These are phyloP conservation scores for Huiozyma naganishii DNA, from an alignment of 805 yeast species.

Conservation along the genomic window DNA sequence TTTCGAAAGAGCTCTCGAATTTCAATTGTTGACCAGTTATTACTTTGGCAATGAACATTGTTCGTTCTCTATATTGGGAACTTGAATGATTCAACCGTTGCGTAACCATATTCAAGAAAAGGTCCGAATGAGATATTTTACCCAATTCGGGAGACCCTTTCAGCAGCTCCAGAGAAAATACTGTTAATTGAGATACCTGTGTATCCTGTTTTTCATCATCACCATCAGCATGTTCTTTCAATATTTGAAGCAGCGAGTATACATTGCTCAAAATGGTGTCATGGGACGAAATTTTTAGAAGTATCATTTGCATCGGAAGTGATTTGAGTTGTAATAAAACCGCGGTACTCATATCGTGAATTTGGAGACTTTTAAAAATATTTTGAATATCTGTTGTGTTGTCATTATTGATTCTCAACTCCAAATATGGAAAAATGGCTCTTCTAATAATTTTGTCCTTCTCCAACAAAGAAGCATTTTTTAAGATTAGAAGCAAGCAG, in stretches of 20 bases:
- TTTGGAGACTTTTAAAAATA: slow-evolving; percentile 5
- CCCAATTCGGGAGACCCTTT: slow-evolving; percentile 5
- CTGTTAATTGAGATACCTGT: slow-evolving; percentile 14
- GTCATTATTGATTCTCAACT: slow-evolving; percentile 3
- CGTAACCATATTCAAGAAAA: slow-evolving; percentile 22
- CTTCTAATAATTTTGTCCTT: slow-evolving; percentile 10
- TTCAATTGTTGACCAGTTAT: slow-evolving; percentile 16
- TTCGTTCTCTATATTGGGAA: slow-evolving; percentile 20
- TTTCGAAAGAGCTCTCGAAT: slow-evolving; percentile 21
- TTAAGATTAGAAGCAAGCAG: slow-evolving; percentile 6
- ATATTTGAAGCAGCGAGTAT: not conserved
- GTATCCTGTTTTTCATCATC: slow-evolving; percentile 11
- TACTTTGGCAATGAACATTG: slow-evolving; percentile 26
- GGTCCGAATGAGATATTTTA: slow-evolving; percentile 8
- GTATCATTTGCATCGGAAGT: slow-evolving; percentile 8
- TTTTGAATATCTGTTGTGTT: slow-evolving; percentile 6
- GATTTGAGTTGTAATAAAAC: slow-evolving; percentile 10
- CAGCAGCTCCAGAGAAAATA: slow-evolving; percentile 6
- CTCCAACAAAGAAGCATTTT: slow-evolving; percentile 7
- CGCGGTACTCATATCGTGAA: slow-evolving; percentile 4
- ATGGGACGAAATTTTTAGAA: slow-evolving; percentile 8
- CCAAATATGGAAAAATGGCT: slow-evolving; percentile 14
- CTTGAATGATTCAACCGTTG: slow-evolving; percentile 18
- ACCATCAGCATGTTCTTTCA: not conserved
- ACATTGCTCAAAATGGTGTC: not conserved